Evolutionary conservation across 2,329 filamentous ascomycete species (phyloP).

Genomic region (Pseudogymnoascus verrucosus): DNA sequence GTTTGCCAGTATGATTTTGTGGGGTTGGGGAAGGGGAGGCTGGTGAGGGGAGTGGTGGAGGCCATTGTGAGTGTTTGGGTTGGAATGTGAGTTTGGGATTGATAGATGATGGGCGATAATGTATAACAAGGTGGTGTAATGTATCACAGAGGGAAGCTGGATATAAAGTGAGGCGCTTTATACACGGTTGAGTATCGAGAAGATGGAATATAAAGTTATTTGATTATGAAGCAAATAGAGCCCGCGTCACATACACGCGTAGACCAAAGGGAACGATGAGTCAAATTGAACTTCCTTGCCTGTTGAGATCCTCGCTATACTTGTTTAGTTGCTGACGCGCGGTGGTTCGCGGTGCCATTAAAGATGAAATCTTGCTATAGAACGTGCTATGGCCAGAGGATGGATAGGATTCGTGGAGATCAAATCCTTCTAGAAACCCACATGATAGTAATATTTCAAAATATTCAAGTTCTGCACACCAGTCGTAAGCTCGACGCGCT

Average conservation of each 20-base stretch:
- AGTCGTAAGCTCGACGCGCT: not conserved
- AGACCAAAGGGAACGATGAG: not conserved
- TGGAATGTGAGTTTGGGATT: not conserved
- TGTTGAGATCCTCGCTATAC: not conserved
- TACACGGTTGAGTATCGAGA: not conserved
- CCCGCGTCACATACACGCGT: not conserved
- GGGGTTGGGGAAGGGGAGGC: conserved; percentile 26
- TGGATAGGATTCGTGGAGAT: not conserved
- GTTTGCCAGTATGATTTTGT: conserved; percentile 28
- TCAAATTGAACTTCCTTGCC: not conserved
- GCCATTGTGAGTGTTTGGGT: not conserved
- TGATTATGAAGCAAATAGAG: not conserved
- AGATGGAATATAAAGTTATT: not conserved
- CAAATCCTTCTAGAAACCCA: not conserved
- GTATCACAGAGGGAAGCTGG: not conserved
- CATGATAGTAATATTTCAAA: not conserved
- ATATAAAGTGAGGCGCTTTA: not conserved
- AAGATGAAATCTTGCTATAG: not conserved
- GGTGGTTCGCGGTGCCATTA: not conserved
- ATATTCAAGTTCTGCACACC: not conserved
- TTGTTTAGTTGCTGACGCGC: not conserved
- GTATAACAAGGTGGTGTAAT: not conserved
- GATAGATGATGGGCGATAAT: not conserved
- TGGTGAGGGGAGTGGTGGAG: not conserved
- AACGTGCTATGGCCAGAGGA: not conserved